These are phyloP conservation scores for Plasmodium inui DNA, from an alignment of 169 alveolate species.

Conservation along the genomic window DNA sequence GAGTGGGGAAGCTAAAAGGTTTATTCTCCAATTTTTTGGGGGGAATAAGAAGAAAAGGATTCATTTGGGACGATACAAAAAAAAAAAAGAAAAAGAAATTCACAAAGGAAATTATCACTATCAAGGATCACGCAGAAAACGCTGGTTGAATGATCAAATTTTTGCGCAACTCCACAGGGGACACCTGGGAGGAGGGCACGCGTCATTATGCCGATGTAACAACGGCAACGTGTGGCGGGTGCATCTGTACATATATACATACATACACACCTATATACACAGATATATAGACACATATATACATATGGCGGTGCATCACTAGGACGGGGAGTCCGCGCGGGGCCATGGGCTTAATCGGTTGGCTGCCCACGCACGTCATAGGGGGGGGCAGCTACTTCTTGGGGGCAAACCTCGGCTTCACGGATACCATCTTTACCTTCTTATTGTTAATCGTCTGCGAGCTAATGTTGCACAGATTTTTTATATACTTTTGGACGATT, in stretches of 20 bases:
- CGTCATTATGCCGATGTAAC: not conserved
- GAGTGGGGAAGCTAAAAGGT: not conserved
- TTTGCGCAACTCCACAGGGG: not conserved
- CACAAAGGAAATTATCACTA: not conserved
- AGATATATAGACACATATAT: no score
- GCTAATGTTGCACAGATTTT: constrained; percentile 57
- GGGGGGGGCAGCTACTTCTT: not conserved
- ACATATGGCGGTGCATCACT: no score
- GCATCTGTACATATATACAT: not conserved
- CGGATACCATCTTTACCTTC: constrained; percentile 66
- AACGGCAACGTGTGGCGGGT: not conserved
- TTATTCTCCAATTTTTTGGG: not conserved
- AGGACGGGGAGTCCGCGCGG: not conserved
- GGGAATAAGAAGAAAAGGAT: not conserved
- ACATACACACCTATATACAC: no score
- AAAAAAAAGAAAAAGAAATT: not conserved
- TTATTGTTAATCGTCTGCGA: constrained; percentile 60
- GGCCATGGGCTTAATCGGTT: not conserved
- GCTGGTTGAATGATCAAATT: not conserved
- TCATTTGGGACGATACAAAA: not conserved
- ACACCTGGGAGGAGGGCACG: not conserved
- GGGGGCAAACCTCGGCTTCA: constrained; percentile 43
- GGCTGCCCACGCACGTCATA: not conserved
- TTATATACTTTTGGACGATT: constrained; percentile 59
- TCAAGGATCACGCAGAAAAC: not conserved